Percentiles rank a stretch among this genome's conserved stretches.
Evolutionary conservation across 106 monocot species (phyloP).

Genomic region (Alisma plantagoaquatica): DNA sequence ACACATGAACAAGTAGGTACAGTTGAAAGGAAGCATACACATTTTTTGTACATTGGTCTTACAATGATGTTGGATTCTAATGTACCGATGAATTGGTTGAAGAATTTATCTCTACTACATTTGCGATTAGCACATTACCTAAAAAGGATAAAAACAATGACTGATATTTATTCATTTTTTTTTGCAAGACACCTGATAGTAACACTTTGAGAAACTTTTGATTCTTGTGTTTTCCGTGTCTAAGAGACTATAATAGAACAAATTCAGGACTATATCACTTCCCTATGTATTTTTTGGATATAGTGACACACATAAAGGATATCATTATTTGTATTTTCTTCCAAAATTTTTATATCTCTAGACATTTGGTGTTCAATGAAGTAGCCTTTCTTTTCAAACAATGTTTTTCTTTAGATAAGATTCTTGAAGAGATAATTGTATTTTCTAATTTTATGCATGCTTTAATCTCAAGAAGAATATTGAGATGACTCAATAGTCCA

Average conservation of each 20-base stretch:
- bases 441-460: too few species aligned
- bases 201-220: not conserved
- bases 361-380: not conserved
- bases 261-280: not conserved
- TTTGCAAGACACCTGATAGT: not conserved
- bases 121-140: not conserved
- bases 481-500: too few species aligned
- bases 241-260: not conserved
- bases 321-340: not conserved
- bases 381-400: not conserved
- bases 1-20: constrained; percentile 2
- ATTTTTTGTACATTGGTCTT: not conserved
- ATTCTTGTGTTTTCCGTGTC: not conserved
- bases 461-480: too few species aligned
- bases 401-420: too few species aligned
- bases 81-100: not conserved
- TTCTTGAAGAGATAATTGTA: too few species aligned
- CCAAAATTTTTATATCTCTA: not conserved
- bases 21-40: not conserved
- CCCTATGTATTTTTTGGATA: not conserved
- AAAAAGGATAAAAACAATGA: not conserved
- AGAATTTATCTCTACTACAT: not conserved
- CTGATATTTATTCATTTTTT: not conserved
- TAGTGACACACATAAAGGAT: too few species aligned
- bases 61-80: not conserved